Evolutionary conservation across 257 asterid species (phyloP).

Genomic region (Apocynum venetum): DNA sequence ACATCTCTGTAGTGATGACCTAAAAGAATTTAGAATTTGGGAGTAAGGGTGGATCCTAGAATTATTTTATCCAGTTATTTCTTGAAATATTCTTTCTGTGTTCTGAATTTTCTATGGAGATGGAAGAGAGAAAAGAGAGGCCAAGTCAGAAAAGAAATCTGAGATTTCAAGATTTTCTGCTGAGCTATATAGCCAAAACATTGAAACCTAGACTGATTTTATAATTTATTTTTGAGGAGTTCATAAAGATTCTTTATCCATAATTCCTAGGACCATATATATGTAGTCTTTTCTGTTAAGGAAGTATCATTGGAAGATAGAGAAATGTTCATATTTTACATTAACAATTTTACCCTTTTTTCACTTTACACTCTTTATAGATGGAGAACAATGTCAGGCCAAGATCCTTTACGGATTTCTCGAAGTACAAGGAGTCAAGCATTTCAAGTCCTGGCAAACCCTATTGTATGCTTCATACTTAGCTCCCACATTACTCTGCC

Average conservation of each 20-base stretch:
- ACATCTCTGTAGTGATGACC: background rate
- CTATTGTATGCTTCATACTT: constrained; percentile 66
- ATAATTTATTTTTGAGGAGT: background rate
- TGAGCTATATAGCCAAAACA: background rate
- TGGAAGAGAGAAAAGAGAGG: background rate
- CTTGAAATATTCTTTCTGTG: background rate
- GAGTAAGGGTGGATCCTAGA: background rate
- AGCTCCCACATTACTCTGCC: constrained; percentile 33
- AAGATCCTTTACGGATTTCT: constrained; percentile 26
- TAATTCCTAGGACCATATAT: background rate
- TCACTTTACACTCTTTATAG: constrained; percentile 19
- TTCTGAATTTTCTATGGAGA: background rate
- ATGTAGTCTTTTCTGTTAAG: background rate
- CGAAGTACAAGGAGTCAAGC: constrained; percentile 41
- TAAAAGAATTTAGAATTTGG: background rate
- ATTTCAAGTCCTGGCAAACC: constrained; percentile 62
- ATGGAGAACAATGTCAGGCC: constrained; percentile 35
- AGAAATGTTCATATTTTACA: background rate
- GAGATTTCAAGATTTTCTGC: background rate
- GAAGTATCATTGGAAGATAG: background rate
- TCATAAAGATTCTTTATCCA: background rate
- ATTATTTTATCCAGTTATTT: background rate
- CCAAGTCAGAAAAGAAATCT: background rate
- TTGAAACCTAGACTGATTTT: background rate
- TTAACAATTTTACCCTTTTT: background rate